Evolutionary conservation across 306 rosid species (phyloP).

Genomic region (Delonix regia): DNA sequence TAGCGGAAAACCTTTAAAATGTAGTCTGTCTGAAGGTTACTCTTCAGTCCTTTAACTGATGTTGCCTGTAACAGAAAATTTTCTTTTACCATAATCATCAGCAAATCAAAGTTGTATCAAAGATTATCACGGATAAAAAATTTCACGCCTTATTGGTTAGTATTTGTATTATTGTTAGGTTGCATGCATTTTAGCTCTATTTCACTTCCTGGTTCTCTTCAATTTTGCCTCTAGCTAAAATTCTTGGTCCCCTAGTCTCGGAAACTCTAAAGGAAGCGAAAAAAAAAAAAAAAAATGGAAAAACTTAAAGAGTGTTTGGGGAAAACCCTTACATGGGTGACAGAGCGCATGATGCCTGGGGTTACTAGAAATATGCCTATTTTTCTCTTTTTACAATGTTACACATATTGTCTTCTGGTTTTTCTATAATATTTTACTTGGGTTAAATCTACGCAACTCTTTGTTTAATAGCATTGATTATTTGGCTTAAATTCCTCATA

Average conservation of each 20-base stretch:
- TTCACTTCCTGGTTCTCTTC: neutral
- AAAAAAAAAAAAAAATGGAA: too few relatives aligned
- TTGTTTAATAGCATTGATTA: neutral
- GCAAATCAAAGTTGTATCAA: slow-evolving; percentile 11
- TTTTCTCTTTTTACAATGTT: too few relatives aligned
- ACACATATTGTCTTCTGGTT: neutral
- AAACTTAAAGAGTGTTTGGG: neutral
- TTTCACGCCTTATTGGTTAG: neutral
- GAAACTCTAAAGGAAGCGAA: neutral
- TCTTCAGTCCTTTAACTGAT: slow-evolving; percentile 53
- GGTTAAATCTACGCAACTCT: neutral
- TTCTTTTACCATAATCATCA: slow-evolving; percentile 3
- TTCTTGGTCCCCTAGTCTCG: neutral
- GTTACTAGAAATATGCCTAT: too few relatives aligned
- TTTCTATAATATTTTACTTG: neutral
- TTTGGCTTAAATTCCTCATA: neutral
- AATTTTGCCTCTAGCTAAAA: neutral
- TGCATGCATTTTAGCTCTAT: neutral
- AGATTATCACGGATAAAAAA: neutral
- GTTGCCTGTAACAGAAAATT: slow-evolving; percentile 48
- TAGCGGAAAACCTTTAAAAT: slow-evolving; percentile 53
- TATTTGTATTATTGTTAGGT: neutral
- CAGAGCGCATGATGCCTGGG: neutral
- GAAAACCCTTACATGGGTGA: neutral
- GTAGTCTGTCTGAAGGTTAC: slow-evolving; percentile 52